Conservation (phyloP, 2,329 filamentous ascomycete genomes). For the Apiospora aurea region DNA sequence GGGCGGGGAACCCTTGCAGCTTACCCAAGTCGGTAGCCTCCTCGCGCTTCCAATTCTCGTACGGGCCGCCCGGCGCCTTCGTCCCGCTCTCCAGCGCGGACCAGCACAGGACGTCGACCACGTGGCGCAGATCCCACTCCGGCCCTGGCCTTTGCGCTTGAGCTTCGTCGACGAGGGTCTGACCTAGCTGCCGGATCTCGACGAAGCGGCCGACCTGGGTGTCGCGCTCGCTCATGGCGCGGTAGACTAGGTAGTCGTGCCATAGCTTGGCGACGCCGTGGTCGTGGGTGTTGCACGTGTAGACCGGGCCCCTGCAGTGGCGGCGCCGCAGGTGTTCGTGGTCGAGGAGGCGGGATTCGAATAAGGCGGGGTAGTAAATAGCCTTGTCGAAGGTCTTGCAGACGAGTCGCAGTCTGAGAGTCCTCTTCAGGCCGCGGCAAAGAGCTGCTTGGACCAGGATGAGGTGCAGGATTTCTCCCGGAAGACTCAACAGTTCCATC, state of each 20-base stretch:
- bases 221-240: background rate
- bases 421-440: background rate
- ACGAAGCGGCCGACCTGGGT: background rate
- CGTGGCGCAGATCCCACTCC: background rate
- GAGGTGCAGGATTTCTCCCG: background rate
- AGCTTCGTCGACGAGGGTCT: background rate
- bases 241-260: background rate
- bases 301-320: background rate
- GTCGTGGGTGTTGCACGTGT: background rate
- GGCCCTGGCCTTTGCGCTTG: background rate
- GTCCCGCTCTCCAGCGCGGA: background rate
- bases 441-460: background rate
- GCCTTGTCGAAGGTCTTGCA: background rate
- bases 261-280: conserved; percentile 3
- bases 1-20: background rate
- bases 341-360: background rate
- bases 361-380: background rate
- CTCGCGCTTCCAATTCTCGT: background rate
- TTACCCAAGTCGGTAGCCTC: background rate
- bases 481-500: background rate
- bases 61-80: background rate
- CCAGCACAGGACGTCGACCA: background rate
- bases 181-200: background rate
- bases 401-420: background rate
- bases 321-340: background rate